Base-by-base conservation (phyloP, 192 early-diverging fungal genomes). In the Chytriomyces sp. region DNA sequence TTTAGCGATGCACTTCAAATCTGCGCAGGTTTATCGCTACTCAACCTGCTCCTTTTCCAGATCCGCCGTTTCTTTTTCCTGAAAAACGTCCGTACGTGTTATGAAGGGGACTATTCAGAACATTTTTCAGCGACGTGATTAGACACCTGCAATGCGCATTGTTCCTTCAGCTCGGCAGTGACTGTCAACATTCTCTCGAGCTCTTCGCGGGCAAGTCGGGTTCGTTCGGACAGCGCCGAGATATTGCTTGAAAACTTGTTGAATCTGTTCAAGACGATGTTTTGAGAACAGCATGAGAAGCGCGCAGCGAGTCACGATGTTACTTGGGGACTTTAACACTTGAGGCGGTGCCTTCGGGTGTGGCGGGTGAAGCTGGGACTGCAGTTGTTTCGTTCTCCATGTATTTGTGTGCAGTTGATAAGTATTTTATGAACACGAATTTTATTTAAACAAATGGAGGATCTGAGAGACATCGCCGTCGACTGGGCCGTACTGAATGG, bases 111-210 rank as follows among this genome's bases (percentile, higher is more conserved):
- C 35, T 2, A 35, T 1, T 35, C 3, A 35, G n/a, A 35, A 35
- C 35, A 35, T 35, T 35, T 35, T 35, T 1, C 35, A 35, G 35
- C 35, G 35, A 35, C 35, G 35, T 35, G 35, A 35, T 35, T 35
- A 35, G 35, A 35, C 16, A 59, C 69, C 68, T 85, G 84, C n/a
- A 79, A n/a, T 5, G 18, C 16, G 69, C 79, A 78, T 50, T 82
- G 81, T 11, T 80, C 78, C 26, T 74, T 65, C 24, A 85, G 77
- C 44, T 82, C 68, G 3, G 50, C 50, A 16, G 84, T 85, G 8
- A 76, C 57, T 4, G 24, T 28, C 5, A 69, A 63, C 81, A 85
- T 82, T 45, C 62, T 61, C 7, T 75, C 65, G n/a, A 85, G 75
- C 35, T 72, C 63, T 53, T 82, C 84, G 6, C 81, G 75, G 24